phyloP scores from a whole-genome alignment of 2,329 filamentous ascomycete genomes.

The Coniella lustricola region DNA sequence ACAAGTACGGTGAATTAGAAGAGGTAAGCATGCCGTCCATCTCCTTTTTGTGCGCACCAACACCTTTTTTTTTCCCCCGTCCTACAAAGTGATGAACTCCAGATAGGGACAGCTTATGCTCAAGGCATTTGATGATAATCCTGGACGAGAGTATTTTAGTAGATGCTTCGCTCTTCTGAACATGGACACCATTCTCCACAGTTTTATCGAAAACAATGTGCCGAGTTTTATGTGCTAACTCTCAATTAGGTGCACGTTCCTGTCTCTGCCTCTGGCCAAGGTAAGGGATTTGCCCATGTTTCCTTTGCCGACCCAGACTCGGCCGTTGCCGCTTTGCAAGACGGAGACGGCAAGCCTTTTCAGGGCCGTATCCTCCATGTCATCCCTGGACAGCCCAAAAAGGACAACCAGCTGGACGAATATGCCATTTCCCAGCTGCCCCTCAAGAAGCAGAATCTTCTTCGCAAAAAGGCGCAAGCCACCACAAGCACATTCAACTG shows the following conservation, averaged over 20 bases:
- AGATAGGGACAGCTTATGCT: slow-evolving; percentile 99
- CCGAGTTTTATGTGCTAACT: slow-evolving; percentile 30
- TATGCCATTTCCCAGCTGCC: slow-evolving; percentile 85
- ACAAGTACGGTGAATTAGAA: slow-evolving; percentile 66
- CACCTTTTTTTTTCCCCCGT: slow-evolving; percentile 6
- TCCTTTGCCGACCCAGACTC: slow-evolving; percentile 66
- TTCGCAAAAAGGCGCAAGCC: slow-evolving; percentile 77
- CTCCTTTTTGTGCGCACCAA: neutral
- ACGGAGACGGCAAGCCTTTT: slow-evolving; percentile 77
- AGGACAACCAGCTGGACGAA: slow-evolving; percentile 76
- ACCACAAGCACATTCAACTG: slow-evolving; percentile 80
- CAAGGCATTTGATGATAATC: slow-evolving; percentile 78
- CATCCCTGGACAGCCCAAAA: slow-evolving; percentile 75
- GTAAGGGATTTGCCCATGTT: slow-evolving; percentile 87
- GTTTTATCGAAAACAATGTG: neutral
- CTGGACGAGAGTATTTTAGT: slow-evolving; percentile 99
- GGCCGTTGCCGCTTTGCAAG: slow-evolving; percentile 72
- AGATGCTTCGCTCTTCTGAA: slow-evolving; percentile 94
- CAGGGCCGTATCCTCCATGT: slow-evolving; percentile 90
- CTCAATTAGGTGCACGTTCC: slow-evolving; percentile 73
- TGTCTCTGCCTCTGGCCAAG: slow-evolving; percentile 61
- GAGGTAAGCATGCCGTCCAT: slow-evolving; percentile 62
- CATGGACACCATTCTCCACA: slow-evolving; percentile 19
- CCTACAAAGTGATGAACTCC: slow-evolving; percentile 74
- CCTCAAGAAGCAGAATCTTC: slow-evolving; percentile 87